phyloP scores from a whole-genome alignment of 768 basidiomycete genomes.

The Collybia mongolica region DNA sequence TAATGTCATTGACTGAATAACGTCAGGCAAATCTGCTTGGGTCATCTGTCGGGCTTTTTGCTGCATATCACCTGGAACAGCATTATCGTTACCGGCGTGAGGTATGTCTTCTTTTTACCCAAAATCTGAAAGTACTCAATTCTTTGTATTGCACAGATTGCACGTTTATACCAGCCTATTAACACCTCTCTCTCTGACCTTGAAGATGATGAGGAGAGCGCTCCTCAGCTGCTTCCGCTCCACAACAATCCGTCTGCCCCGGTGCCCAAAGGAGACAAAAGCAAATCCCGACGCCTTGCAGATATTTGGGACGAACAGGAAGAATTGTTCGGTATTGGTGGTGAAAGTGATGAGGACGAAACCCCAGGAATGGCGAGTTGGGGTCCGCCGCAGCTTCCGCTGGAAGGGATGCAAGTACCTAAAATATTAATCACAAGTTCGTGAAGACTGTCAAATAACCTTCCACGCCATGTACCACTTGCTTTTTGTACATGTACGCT shows the following conservation, averaged over 20 bases:
- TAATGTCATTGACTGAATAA: conserved; percentile 1
- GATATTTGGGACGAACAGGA: conserved; percentile 81
- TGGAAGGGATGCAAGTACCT: conserved; percentile 15
- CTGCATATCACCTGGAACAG: conserved; percentile 66
- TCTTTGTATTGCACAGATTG: conserved; percentile 45
- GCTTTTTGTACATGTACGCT: conserved; percentile 4
- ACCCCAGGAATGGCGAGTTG: conserved; percentile 8
- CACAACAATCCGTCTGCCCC: conserved; percentile 24
- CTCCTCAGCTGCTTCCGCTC: conserved; percentile 62
- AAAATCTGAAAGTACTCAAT: not conserved
- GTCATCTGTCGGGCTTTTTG: conserved; percentile 64
- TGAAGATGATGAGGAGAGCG: conserved; percentile 42
- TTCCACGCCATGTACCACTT: conserved; percentile 8
- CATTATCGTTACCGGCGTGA: conserved; percentile 81
- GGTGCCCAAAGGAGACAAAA: conserved; percentile 25
- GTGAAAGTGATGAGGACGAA: conserved; percentile 59
- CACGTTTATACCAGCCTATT: conserved; percentile 75
- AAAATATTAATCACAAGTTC: conserved; percentile 16
- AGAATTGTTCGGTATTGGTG: conserved; percentile 69
- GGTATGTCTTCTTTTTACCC: conserved; percentile 30
- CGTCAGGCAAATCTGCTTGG: conserved; percentile 76
- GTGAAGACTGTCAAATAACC: not conserved
- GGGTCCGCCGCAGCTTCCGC: not conserved
- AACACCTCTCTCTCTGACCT: conserved; percentile 49
- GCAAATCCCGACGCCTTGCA: conserved; percentile 39